phyloP scores from a whole-genome alignment of 2,329 filamentous ascomycete genomes.

The Xylaria arbuscula region DNA sequence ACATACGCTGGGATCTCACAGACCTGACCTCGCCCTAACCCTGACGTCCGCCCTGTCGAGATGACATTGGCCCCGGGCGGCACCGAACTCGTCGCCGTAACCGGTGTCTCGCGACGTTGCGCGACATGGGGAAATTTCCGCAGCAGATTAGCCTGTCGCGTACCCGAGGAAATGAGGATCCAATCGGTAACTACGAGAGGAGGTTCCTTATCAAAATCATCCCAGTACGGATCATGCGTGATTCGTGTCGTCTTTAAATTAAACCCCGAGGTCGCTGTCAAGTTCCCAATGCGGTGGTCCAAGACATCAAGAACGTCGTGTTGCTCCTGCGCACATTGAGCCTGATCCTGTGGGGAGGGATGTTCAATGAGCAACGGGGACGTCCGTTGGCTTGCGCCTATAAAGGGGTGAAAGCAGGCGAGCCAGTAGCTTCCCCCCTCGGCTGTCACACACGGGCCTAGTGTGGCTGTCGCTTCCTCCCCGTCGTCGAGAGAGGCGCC shows the following conservation, averaged over 20 bases:
- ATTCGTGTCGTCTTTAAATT: conserved; percentile 57
- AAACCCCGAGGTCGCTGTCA: conserved; percentile 56
- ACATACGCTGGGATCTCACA: conserved; percentile 59
- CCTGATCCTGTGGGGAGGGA: conserved; percentile 56
- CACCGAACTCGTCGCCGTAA: conserved; percentile 50
- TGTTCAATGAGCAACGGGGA: conserved; percentile 52
- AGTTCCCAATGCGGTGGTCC: conserved; percentile 51
- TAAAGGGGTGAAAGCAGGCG: conserved; percentile 58
- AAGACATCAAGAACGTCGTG: conserved; percentile 53
- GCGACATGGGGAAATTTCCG: conserved; percentile 54
- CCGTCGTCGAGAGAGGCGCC: conserved; percentile 50
- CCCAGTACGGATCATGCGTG: conserved; percentile 59
- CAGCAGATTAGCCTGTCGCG: conserved; percentile 55
- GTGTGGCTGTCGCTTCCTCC: conserved; percentile 55
- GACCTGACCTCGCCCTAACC: conserved; percentile 56
- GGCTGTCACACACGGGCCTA: conserved; percentile 56
- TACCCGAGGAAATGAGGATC: conserved; percentile 54
- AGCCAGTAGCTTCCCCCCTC: conserved; percentile 56
- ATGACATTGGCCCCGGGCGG: conserved; percentile 52
- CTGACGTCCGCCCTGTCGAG: conserved; percentile 58
- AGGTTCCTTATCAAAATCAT: conserved; percentile 54
- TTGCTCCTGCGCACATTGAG: conserved; percentile 49
- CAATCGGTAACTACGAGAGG: conserved; percentile 59
- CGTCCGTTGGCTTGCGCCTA: conserved; percentile 50
- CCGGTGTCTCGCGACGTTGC: conserved; percentile 50